Conservation (phyloP, 148 eudicot species). For the Nepenthes mirabilis region DNA sequence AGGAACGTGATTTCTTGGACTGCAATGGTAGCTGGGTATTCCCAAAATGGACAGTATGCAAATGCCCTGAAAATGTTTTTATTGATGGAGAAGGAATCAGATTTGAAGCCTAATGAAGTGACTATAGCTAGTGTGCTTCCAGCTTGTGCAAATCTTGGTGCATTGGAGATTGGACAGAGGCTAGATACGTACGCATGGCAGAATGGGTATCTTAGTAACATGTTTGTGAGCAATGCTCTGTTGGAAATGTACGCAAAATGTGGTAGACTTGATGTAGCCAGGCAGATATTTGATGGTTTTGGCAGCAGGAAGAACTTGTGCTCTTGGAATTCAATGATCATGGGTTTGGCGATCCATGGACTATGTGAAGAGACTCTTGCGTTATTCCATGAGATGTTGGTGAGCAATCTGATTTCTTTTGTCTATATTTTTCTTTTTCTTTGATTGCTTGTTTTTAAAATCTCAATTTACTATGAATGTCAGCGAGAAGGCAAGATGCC, state of each 20-base stretch:
- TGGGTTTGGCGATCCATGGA: conserved; percentile 53
- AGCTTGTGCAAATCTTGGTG: conserved; percentile 71
- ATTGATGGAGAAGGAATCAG: conserved; percentile 35
- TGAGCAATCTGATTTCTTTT: conserved; percentile 7
- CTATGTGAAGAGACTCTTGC: conserved; percentile 35
- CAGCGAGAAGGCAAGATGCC: conserved; percentile 35
- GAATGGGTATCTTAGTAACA: conserved; percentile 31
- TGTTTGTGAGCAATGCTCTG: conserved; percentile 49
- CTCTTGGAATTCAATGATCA: conserved; percentile 70
- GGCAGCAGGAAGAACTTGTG: conserved; percentile 37
- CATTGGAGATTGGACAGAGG: conserved; percentile 43
- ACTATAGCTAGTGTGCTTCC: conserved; percentile 54
- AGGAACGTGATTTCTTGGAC: conserved; percentile 69
- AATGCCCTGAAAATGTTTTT: conserved; percentile 36
- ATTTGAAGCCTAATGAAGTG: conserved; percentile 44
- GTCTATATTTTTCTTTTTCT: background rate
- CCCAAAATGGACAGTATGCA: conserved; percentile 34
- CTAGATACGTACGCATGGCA: conserved; percentile 38
- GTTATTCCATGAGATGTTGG: conserved; percentile 41
- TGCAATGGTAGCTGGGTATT: conserved; percentile 46
- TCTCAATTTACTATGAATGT: background rate
- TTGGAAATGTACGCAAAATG: conserved; percentile 59
- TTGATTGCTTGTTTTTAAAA: background rate
- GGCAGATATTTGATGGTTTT: conserved; percentile 39
- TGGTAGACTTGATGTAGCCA: conserved; percentile 43